Evolutionary conservation across 2,329 filamentous ascomycete species (phyloP), one percentile per base, ranked within the genome.

Genomic region (Sphaceloma murrayae): DNA sequence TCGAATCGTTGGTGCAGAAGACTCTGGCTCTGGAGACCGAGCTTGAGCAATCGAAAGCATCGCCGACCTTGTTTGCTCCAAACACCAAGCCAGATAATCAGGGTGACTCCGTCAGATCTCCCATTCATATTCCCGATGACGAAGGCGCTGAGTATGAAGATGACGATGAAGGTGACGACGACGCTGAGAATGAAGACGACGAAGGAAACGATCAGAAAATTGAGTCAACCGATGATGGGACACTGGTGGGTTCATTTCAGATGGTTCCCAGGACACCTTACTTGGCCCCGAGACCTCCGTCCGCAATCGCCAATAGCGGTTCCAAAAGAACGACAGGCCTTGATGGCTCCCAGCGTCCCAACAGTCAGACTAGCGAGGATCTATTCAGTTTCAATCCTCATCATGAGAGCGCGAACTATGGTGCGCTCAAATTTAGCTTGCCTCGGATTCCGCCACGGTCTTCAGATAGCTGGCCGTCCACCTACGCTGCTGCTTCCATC

Each of bases 261-360:
- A n/a, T n/a, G n/a, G n/a, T n/a, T 9, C 34, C 19, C 14, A 17
- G 10, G 21, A 38, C 34, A 4, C 34, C 34, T 6, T 16, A 16
- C 43, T 33, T 19, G 19, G 31, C 31, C 32, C 11, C 18, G 39
- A 10, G 29, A 26, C 18, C 26, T 38, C 3, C 34, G 46, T 27
- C 48, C 46, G 45, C 17, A 34, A 9, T 19, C 21, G 16, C 44
- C 49, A 7, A 26, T 26, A 14, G 45, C 46, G 26, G 45, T 38
- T n/a, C 30, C 13, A 40, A n/a, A n/a, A n/a, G n/a, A 40, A 19
- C 21, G 36, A 24, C 16, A 22, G 14, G 22, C n/a, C 21, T n/a
- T n/a, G n/a, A n/a, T n/a, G 30, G 22, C 24, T 30, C 36, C 9
- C 36, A 40, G 21, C 21, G 10, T 22, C 27, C 34, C 9, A 4